These are phyloP conservation scores for Cladosporium phlei DNA, from an alignment of 2,329 filamentous ascomycete genomes.

Conservation along the genomic window DNA sequence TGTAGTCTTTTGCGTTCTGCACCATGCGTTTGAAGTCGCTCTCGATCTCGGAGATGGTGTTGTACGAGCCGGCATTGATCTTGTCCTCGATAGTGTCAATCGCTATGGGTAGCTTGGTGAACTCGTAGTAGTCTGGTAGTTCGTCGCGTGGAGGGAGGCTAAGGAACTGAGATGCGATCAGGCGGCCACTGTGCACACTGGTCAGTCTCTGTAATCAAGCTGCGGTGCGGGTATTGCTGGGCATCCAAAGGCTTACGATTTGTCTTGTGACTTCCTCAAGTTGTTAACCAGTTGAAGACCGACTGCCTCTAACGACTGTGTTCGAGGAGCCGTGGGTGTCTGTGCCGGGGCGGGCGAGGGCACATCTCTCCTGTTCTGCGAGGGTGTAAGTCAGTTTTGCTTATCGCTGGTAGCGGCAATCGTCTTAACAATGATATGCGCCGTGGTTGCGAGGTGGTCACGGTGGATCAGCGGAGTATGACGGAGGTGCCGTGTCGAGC, in stretches of 20 bases:
- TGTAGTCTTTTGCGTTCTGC: constrained; percentile 79
- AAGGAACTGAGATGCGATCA: constrained; percentile 71
- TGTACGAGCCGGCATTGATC: constrained; percentile 63
- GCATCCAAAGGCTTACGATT: constrained; percentile 57
- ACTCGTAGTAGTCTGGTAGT: constrained; percentile 71
- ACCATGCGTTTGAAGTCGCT: constrained; percentile 85
- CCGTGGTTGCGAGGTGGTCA: constrained; percentile 17
- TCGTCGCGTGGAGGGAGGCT: constrained; percentile 50
- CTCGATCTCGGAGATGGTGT: constrained; percentile 68
- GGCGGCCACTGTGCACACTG: constrained; percentile 54
- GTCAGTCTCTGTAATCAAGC: constrained; percentile 12
- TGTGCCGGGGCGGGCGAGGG: constrained; percentile 15
- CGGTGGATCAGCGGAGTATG: constrained; percentile 19
- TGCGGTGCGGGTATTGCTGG: neutral
- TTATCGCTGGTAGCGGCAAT: constrained; percentile 7
- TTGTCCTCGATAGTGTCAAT: constrained; percentile 71
- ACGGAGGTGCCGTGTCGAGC: constrained; percentile 27
- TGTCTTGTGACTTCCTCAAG: constrained; percentile 72
- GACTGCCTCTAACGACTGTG: constrained; percentile 46
- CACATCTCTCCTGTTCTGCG: constrained; percentile 28
- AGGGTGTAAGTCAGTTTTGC: constrained; percentile 18
- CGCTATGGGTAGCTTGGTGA: constrained; percentile 72
- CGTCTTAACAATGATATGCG: neutral
- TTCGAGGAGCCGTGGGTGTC: constrained; percentile 15
- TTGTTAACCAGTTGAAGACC: constrained; percentile 71